Conservation (phyloP, 495 filamentous ascomycete species). For the Lepidopterella palustris region DNA sequence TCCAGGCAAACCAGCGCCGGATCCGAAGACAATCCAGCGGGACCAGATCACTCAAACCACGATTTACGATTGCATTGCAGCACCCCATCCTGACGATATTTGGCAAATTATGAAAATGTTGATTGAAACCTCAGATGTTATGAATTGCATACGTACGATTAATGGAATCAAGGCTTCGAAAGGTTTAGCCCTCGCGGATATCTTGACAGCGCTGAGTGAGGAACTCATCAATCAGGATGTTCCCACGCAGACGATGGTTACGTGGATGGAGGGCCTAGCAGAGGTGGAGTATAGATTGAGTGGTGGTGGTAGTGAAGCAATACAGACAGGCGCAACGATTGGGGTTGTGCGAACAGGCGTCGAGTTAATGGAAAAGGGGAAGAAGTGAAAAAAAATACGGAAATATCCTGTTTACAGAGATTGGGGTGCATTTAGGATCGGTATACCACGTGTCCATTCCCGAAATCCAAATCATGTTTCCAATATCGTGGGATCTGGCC, state of each 20-base stretch:
- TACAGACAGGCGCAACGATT: slow-evolving; percentile 89
- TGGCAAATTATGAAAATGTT: slow-evolving; percentile 75
- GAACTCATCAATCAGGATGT: slow-evolving; percentile 79
- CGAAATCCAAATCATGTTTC: no score
- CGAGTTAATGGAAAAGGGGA: slow-evolving; percentile 57
- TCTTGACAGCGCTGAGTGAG: slow-evolving; percentile 76
- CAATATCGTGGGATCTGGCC: no score
- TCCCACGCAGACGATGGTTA: slow-evolving; percentile 75
- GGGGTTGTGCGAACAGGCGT: slow-evolving; percentile 83
- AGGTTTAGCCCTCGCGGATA: slow-evolving; percentile 90
- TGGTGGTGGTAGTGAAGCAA: slow-evolving; percentile 77
- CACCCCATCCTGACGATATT: slow-evolving; percentile 87
- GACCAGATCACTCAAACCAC: slow-evolving; percentile 84
- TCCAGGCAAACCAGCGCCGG: slow-evolving; percentile 46
- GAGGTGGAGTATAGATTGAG: slow-evolving; percentile 89
- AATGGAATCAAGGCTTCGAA: slow-evolving; percentile 78
- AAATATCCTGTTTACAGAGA: no score
- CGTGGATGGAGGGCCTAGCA: slow-evolving; percentile 85
- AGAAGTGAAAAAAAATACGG: slow-evolving; percentile 2
- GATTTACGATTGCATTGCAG: slow-evolving; percentile 96
- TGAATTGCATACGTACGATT: slow-evolving; percentile 75
- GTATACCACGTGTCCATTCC: no score
- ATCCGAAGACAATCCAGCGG: slow-evolving; percentile 48
- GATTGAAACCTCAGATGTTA: slow-evolving; percentile 75
- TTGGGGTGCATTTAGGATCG: no score